Evolutionary conservation across 306 rosid genomes (phyloP).

Genomic region (Hylodesmum podocarpum): DNA sequence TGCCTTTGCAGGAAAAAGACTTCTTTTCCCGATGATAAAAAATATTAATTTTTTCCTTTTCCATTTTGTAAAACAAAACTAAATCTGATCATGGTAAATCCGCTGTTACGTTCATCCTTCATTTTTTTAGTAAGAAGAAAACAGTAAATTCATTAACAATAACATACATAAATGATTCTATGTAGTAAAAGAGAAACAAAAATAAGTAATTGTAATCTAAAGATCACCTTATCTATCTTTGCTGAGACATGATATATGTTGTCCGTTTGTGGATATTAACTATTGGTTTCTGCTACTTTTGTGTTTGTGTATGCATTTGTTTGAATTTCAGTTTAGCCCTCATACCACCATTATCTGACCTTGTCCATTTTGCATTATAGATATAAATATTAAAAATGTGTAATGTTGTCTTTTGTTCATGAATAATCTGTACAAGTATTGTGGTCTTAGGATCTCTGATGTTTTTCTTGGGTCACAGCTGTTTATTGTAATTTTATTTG

Average conservation of each 20-base stretch:
- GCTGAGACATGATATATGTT: not conserved
- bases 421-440: not conserved
- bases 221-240: conserved; percentile 1
- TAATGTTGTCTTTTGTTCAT: not conserved
- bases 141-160: not conserved
- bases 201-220: not conserved
- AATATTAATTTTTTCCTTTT: not conserved
- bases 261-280: not conserved
- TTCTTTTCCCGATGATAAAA: conserved; percentile 11
- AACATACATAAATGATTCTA: not conserved
- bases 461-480: conserved; percentile 7
- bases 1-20: conserved; percentile 12
- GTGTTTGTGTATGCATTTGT: not conserved
- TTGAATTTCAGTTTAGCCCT: not conserved
- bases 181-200: conserved; percentile 3
- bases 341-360: not conserved
- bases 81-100: conserved; percentile 15
- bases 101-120: not conserved
- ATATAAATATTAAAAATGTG: not conserved
- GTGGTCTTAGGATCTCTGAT: not conserved
- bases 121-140: conserved; percentile 12
- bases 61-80: conserved; percentile 1
- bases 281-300: not conserved
- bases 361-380: not conserved
- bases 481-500: not conserved